Conservation (phyloP, 768 basidiomycete species). For the Suillus weaverae region DNA sequence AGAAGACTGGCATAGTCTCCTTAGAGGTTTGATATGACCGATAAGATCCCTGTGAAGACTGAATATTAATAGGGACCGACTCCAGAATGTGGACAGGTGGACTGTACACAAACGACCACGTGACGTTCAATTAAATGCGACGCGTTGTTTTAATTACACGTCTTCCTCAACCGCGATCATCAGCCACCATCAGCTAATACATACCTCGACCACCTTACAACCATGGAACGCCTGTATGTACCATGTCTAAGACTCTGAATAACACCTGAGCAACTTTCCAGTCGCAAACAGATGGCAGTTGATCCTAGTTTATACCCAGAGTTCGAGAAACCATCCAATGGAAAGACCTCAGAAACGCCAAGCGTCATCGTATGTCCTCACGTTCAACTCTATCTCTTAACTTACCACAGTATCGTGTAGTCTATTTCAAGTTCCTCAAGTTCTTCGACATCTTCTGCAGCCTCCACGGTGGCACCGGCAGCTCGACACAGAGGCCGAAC, state of each 20-base stretch:
- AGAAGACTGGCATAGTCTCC: not conserved
- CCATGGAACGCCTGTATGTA: constrained; percentile 30
- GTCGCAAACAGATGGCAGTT: constrained; percentile 28
- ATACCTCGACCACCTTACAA: constrained; percentile 9
- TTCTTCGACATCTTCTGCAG: constrained; percentile 18
- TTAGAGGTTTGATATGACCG: not conserved
- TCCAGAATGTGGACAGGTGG: no score
- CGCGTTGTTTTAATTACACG: constrained; percentile 24
- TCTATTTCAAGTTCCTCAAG: constrained; percentile 20
- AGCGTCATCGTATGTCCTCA: constrained; percentile 24
- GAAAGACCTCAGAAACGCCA: constrained; percentile 8
- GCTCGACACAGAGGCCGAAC: constrained; percentile 15
- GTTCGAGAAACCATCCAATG: constrained; percentile 26
- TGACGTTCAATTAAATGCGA: constrained; percentile 16
- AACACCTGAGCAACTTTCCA: not conserved
- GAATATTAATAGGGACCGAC: no score
- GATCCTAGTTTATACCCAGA: constrained; percentile 30
- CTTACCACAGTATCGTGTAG: constrained; percentile 12
- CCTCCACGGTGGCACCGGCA: constrained; percentile 18
- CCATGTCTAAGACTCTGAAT: no score
- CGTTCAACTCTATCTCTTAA: not conserved
- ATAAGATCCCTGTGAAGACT: not conserved
- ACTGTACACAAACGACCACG: constrained; percentile 11
- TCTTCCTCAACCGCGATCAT: constrained; percentile 8
- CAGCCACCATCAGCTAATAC: not conserved